Evolutionary conservation across 352 stramenopile genomes (phyloP).

Genomic region (Salisapilia sapeloensis): DNA sequence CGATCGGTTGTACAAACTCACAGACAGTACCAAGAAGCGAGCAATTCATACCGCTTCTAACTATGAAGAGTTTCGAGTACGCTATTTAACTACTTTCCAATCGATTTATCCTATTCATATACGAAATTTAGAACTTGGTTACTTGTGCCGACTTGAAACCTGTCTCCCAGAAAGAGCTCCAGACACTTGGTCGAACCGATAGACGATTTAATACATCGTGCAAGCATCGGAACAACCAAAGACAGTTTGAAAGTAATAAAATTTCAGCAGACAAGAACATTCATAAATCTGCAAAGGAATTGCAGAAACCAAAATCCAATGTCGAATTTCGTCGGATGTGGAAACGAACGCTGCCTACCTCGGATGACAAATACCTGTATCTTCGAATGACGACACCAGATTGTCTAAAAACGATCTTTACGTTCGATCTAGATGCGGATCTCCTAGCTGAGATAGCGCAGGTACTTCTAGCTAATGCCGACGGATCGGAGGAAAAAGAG

Average conservation of each 20-base stretch:
- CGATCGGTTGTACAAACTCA: constrained; percentile 70
- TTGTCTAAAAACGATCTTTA: constrained; percentile 33
- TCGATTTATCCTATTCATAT: neutral
- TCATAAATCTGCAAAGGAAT: no score
- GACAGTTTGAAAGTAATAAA: constrained; percentile 10
- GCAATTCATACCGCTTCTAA: constrained; percentile 67
- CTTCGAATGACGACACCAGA: constrained; percentile 28
- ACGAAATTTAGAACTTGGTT: constrained; percentile 43
- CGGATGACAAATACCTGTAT: constrained; percentile 41
- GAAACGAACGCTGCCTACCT: constrained; percentile 38
- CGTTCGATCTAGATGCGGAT: constrained; percentile 49
- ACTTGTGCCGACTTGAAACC: constrained; percentile 72
- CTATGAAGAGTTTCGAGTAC: constrained; percentile 79
- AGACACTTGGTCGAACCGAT: constrained; percentile 23
- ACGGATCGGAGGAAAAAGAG: constrained; percentile 3
- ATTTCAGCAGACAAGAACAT: constrained; percentile 7
- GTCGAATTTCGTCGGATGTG: constrained; percentile 59
- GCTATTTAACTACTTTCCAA: neutral
- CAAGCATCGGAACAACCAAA: constrained; percentile 13
- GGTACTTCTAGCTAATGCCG: constrained; percentile 10
- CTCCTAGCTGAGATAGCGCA: constrained; percentile 47
- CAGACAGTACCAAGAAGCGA: constrained; percentile 77
- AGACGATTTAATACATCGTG: constrained; percentile 53
- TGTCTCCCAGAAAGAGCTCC: constrained; percentile 54
- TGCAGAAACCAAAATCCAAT: constrained; percentile 19